phyloP scores from a whole-genome alignment of 2,329 filamentous ascomycete genomes.

The Trichoderma sp. region DNA sequence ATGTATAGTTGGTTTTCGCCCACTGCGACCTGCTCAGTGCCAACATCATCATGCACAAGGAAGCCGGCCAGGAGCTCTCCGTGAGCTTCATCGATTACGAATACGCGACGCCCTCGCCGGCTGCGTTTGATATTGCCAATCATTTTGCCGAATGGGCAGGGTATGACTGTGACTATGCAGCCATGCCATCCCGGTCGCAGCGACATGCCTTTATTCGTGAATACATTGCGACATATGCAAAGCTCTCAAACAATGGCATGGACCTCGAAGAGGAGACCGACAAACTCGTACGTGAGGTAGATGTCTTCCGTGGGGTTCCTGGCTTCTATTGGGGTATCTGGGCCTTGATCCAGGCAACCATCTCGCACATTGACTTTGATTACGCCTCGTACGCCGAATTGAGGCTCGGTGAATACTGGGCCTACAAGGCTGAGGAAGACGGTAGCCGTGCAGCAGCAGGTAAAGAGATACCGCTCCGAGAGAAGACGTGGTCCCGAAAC shows the following conservation, averaged over 20 bases:
- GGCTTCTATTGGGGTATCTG: constrained; percentile 93
- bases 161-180: constrained; percentile 87
- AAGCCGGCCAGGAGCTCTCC: constrained; percentile 36
- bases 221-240: constrained; percentile 75
- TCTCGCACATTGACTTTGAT: constrained; percentile 95
- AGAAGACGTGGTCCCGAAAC: constrained; percentile 68
- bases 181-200: constrained; percentile 73
- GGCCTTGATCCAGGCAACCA: constrained; percentile 90
- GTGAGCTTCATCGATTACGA: constrained; percentile 95
- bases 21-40: constrained; percentile 96
- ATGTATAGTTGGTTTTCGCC: constrained; percentile 73
- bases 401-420: constrained; percentile 86
- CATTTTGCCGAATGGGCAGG: constrained; percentile 99
- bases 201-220: constrained; percentile 78
- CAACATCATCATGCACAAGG: constrained; percentile 79
- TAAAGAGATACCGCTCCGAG: constrained; percentile 68
- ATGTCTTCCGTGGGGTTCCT: constrained; percentile 82
- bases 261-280: constrained; percentile 62
- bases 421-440: constrained; percentile 74
- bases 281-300: constrained; percentile 75
- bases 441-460: constrained; percentile 53
- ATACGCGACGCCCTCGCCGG: constrained; percentile 90
- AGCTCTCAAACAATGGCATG: constrained; percentile 42
- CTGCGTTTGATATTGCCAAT: constrained; percentile 94
- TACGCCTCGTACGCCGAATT: constrained; percentile 88